Conservation (phyloP, 495 filamentous ascomycete genomes). For the Gamarada debralockiae region DNA sequence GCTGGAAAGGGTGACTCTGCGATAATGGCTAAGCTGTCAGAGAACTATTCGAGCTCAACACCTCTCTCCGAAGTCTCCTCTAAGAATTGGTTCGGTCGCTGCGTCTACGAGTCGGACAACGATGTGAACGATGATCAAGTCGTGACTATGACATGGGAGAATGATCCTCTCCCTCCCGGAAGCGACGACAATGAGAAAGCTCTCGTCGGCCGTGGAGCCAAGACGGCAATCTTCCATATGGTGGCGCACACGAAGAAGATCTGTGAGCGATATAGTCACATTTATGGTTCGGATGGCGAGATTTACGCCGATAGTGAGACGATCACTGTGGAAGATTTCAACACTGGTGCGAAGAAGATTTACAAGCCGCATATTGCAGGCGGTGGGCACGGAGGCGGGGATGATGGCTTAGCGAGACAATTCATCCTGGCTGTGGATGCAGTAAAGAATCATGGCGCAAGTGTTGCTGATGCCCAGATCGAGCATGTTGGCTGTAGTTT, state of each 20-base stretch:
- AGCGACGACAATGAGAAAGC: conserved; percentile 17
- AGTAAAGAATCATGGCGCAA: conserved; percentile 67
- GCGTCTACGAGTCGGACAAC: conserved; percentile 91
- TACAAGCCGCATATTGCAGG: conserved; percentile 49
- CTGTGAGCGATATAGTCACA: conserved; percentile 73
- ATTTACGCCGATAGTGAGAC: conserved; percentile 70
- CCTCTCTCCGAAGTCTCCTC: conserved; percentile 47
- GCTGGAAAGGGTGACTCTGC: conserved; percentile 34
- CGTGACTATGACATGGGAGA: conserved; percentile 83
- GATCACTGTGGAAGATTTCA: conserved; percentile 64
- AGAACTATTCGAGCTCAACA: conserved; percentile 63
- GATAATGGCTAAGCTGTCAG: conserved; percentile 42
- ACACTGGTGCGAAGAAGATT: conserved; percentile 46
- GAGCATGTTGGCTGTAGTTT: conserved; percentile 73
- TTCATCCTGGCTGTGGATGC: conserved; percentile 79
- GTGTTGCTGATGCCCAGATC: conserved; percentile 68
- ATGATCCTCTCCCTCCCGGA: conserved; percentile 41
- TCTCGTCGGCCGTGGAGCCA: conserved; percentile 55
- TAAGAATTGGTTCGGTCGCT: conserved; percentile 84
- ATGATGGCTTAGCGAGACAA: conserved; percentile 72
- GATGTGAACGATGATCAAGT: conserved; percentile 88
- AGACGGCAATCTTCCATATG: conserved; percentile 92
- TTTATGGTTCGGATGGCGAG: conserved; percentile 86
- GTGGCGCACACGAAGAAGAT: conserved; percentile 83
- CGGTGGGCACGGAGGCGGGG: conserved; percentile 81